phyloP scores from a whole-genome alignment of 1,284 basidiomycete genomes.

The Sporisorium reilianum region DNA sequence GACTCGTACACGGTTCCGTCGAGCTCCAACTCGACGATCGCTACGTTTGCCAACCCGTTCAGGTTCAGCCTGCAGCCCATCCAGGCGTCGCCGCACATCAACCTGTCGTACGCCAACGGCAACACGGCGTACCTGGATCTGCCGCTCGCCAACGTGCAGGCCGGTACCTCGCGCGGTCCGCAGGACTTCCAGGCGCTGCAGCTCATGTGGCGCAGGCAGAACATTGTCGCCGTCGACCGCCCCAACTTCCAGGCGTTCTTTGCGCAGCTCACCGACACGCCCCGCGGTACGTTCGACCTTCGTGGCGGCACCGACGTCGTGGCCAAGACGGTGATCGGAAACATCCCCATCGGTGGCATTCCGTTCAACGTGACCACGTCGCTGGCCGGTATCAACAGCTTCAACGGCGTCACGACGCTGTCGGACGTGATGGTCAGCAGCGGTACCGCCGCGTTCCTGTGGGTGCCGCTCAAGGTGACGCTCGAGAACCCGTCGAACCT shows the following conservation, averaged over 20 bases:
- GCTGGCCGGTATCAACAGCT: slow-evolving; percentile 72
- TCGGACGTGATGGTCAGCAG: slow-evolving; percentile 67
- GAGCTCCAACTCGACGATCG: slow-evolving; percentile 73
- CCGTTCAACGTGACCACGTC: slow-evolving; percentile 75
- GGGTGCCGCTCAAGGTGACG: slow-evolving; percentile 42
- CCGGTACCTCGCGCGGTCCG: slow-evolving; percentile 79
- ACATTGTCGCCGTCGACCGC: slow-evolving; percentile 75
- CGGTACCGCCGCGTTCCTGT: slow-evolving; percentile 46
- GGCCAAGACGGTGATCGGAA: slow-evolving; percentile 77
- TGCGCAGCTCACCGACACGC: slow-evolving; percentile 74
- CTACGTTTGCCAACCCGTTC: slow-evolving; percentile 81
- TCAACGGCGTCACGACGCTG: slow-evolving; percentile 70
- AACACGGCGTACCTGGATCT: slow-evolving; percentile 76
- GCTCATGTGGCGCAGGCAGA: slow-evolving; percentile 73
- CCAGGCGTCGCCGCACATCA: slow-evolving; percentile 74
- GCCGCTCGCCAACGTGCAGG: slow-evolving; percentile 72
- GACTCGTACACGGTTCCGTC: slow-evolving; percentile 54
- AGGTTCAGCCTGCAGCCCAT: slow-evolving; percentile 80
- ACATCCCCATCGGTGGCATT: slow-evolving; percentile 78
- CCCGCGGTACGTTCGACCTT: slow-evolving; percentile 73
- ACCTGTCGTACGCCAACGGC: slow-evolving; percentile 73
- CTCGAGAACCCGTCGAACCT: slow-evolving; percentile 71
- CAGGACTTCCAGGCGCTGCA: slow-evolving; percentile 73
- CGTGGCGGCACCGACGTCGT: slow-evolving; percentile 76
- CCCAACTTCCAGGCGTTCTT: slow-evolving; percentile 76